Evolutionary conservation across 805 yeast genomes (phyloP).

Genomic region (Metschnikowia kofuensis): DNA sequence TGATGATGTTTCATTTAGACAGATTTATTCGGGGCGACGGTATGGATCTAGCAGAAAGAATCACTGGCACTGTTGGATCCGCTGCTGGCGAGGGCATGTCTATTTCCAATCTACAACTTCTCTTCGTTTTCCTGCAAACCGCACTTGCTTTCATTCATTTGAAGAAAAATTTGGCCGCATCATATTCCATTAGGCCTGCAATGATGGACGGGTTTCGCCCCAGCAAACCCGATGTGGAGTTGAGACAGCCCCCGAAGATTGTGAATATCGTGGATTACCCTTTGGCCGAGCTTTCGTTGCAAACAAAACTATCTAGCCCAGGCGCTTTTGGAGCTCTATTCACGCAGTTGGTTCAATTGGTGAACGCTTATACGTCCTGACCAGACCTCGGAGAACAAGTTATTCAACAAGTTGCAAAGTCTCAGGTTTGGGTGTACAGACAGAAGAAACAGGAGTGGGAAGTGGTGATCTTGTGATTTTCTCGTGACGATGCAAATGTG

Average conservation of each 20-base stretch:
- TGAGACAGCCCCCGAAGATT: slow-evolving; percentile 28
- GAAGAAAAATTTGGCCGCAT: slow-evolving; percentile 19
- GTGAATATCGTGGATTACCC: slow-evolving; percentile 14
- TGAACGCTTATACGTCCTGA: slow-evolving; percentile 8
- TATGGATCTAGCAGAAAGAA: slow-evolving; percentile 27
- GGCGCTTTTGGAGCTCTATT: slow-evolving; percentile 14
- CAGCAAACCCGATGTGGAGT: slow-evolving; percentile 30
- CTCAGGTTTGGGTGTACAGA: no score
- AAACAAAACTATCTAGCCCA: slow-evolving; percentile 10
- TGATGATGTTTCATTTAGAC: slow-evolving; percentile 44
- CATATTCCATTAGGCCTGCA: slow-evolving; percentile 21
- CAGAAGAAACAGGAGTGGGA: no score
- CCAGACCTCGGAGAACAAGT: no score
- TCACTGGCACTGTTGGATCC: slow-evolving; percentile 16
- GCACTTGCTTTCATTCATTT: slow-evolving; percentile 17
- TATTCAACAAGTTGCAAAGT: no score
- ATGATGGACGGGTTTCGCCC: slow-evolving; percentile 28
- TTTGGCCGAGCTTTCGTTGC: slow-evolving; percentile 10
- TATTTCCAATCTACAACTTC: slow-evolving; percentile 13
- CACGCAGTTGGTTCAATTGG: slow-evolving; percentile 13
- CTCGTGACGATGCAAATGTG: no score
- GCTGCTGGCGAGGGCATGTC: slow-evolving; percentile 15
- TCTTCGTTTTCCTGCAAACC: slow-evolving; percentile 18
- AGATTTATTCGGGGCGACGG: slow-evolving; percentile 41
- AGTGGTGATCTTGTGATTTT: no score